Conservation (phyloP, 305 asterid species). For the Plantago coronopus region DNA sequence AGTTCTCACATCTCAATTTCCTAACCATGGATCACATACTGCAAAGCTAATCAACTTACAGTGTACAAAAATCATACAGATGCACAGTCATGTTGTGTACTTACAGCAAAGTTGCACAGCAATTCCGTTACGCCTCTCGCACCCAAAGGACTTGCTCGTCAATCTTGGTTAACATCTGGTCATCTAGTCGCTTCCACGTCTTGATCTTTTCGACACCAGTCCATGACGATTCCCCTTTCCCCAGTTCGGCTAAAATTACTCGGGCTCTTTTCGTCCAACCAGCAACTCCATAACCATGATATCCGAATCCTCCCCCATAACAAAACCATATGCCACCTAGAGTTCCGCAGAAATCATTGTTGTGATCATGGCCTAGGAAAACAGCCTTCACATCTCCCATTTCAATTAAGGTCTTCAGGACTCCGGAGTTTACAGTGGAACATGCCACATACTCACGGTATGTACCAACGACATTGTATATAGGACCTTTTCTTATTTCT, state of each 20-base stretch:
- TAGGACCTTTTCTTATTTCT: conserved; percentile 67
- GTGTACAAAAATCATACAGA: no score
- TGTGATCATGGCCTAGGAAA: conserved; percentile 92
- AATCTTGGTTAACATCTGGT: conserved; percentile 52
- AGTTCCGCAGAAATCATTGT: conserved; percentile 76
- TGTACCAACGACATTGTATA: conserved; percentile 50
- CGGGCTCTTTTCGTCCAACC: conserved; percentile 70
- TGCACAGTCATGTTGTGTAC: no score
- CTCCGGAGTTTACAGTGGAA: conserved; percentile 64
- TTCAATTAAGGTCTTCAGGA: conserved; percentile 53
- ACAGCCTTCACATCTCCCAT: conserved; percentile 85
- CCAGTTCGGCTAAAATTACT: conserved; percentile 63
- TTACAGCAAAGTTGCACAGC: no score
- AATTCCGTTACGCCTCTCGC: conserved; percentile 21
- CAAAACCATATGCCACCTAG: conserved; percentile 80
- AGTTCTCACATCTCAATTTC: no score
- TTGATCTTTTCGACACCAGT: conserved; percentile 53
- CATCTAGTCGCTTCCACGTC: conserved; percentile 85
- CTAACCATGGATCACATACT: no score
- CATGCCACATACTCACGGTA: conserved; percentile 64
- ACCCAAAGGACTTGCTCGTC: conserved; percentile 82
- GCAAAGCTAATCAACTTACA: no score
- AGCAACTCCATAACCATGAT: conserved; percentile 78
- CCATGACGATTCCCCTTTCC: conserved; percentile 53
- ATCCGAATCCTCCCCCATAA: conserved; percentile 89